Conservation (phyloP, 2,329 filamentous ascomycete genomes). For the Fusarium piperis region DNA sequence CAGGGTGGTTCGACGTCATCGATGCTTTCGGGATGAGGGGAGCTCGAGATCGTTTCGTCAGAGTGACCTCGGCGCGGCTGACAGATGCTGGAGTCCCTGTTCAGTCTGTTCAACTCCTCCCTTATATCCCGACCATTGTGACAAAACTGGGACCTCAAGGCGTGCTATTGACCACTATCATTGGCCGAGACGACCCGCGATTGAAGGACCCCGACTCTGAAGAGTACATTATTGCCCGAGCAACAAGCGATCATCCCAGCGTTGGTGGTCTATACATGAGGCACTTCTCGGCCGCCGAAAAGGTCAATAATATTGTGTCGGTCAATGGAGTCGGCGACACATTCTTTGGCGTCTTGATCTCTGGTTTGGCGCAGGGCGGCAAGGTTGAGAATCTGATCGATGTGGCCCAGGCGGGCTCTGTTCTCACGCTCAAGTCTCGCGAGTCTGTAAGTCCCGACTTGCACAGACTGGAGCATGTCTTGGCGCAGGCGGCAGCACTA, state of each 20-base stretch:
- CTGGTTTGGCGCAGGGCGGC: constrained; percentile 73
- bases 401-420: constrained; percentile 83
- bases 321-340: constrained; percentile 97
- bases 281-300: constrained; percentile 72
- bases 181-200: constrained; percentile 73
- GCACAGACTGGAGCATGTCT: constrained; percentile 54
- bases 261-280: constrained; percentile 86
- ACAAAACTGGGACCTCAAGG: constrained; percentile 84
- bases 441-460: constrained; percentile 76
- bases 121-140: constrained; percentile 85
- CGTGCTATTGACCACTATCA: constrained; percentile 77
- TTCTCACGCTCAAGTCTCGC: constrained; percentile 78
- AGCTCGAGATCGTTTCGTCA: constrained; percentile 77
- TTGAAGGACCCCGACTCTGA: constrained; percentile 70
- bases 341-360: constrained; percentile 85
- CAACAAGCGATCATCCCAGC: constrained; percentile 59
- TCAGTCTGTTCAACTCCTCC: constrained; percentile 84
- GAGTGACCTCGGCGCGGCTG: constrained; percentile 71
- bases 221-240: constrained; percentile 76
- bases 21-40: constrained; percentile 80
- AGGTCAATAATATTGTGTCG: constrained; percentile 78
- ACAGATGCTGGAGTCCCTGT: constrained; percentile 86
- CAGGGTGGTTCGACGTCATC: constrained; percentile 82
- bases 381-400: constrained; percentile 72
- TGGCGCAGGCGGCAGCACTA: constrained; percentile 43